phyloP scores from a whole-genome alignment of 805 yeast genomes.

The Wickerhamiella azyma region DNA sequence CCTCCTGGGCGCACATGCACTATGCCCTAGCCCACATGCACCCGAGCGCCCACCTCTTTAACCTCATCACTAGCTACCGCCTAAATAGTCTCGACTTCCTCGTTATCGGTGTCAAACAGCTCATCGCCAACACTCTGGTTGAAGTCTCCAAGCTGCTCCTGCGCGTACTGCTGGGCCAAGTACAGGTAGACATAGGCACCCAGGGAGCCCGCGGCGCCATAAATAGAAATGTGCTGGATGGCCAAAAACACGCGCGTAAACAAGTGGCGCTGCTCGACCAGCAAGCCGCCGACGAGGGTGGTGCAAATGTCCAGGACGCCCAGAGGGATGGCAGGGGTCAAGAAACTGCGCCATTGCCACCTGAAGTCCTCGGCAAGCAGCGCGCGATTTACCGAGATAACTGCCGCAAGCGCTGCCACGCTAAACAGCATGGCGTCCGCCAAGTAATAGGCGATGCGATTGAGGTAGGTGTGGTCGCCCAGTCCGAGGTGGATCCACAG shows the following conservation, averaged over 20 bases:
- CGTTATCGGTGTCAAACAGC: constrained; percentile 17
- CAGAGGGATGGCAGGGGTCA: constrained; percentile 21
- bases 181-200: constrained; percentile 19
- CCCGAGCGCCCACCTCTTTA: not conserved
- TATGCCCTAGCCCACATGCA: too few relatives aligned
- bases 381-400: constrained; percentile 21
- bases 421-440: constrained; percentile 15
- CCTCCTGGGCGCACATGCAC: too few relatives aligned
- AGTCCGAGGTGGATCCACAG: constrained; percentile 9
- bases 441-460: constrained; percentile 13
- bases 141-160: constrained; percentile 10
- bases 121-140: constrained; percentile 17
- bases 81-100: constrained; percentile 10
- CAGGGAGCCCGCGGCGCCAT: constrained; percentile 19
- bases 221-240: constrained; percentile 15
- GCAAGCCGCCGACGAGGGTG: not conserved
- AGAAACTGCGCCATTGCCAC: constrained; percentile 24
- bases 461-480: constrained; percentile 9
- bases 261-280: constrained; percentile 5
- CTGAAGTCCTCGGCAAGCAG: constrained; percentile 21
- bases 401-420: constrained; percentile 17
- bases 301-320: constrained; percentile 10
- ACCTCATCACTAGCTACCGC: too few relatives aligned
- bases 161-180: constrained; percentile 20
- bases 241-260: constrained; percentile 9